Evolutionary conservation across 148 eudicot species (phyloP).

Genomic region (Bassia scoparia): DNA sequence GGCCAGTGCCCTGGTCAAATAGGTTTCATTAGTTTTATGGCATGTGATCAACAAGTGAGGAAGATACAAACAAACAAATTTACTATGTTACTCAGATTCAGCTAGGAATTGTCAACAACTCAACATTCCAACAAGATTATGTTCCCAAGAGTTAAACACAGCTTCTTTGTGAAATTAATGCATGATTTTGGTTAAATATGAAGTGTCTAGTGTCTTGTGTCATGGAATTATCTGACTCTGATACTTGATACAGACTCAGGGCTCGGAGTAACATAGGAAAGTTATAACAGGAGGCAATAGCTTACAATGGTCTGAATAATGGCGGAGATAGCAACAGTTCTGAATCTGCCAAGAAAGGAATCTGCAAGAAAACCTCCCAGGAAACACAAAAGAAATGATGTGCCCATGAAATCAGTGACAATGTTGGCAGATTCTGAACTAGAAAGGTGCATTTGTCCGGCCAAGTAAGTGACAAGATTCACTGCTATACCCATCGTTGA

Average conservation of each 20-base stretch:
- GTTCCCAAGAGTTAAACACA: not conserved
- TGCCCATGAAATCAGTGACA: constrained; percentile 78
- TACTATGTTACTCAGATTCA: not conserved
- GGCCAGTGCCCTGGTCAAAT: constrained; percentile 47
- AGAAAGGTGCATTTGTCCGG: constrained; percentile 58
- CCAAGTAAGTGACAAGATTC: constrained; percentile 71
- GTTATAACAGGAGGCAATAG: not conserved
- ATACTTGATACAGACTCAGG: not conserved
- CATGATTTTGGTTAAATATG: not conserved
- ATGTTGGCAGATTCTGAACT: constrained; percentile 69
- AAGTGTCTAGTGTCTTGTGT: not conserved
- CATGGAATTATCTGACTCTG: not conserved
- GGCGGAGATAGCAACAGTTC: constrained; percentile 60
- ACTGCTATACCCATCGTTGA: constrained; percentile 93
- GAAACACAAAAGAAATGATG: constrained; percentile 61
- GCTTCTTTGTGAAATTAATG: not conserved
- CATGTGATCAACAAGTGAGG: not conserved
- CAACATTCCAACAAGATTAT: too few relatives aligned
- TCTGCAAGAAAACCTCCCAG: constrained; percentile 83
- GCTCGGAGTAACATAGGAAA: too few relatives aligned
- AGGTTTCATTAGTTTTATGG: not conserved
- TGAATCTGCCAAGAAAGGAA: constrained; percentile 70
- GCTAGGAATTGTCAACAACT: not conserved
- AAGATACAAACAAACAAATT: not conserved
- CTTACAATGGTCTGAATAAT: constrained; percentile 55